Evolutionary conservation across 306 rosid species (phyloP).

Genomic region (Vigna unguiculata): DNA sequence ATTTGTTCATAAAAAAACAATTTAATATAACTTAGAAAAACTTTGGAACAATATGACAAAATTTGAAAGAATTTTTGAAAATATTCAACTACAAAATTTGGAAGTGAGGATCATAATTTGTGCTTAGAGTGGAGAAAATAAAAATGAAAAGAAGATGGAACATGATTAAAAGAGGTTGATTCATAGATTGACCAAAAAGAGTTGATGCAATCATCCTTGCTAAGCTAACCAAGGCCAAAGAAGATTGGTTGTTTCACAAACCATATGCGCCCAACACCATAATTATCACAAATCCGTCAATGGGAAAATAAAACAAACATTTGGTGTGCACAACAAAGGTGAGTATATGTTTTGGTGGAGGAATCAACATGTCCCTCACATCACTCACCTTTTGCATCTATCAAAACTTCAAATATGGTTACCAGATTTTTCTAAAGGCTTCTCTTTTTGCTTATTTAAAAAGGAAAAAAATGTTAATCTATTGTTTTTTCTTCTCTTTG

Average conservation of each 20-base stretch:
- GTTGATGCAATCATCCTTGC: slow-evolving; percentile 24
- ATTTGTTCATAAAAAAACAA: too few relatives aligned
- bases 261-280: slow-evolving; percentile 22
- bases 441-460: not conserved
- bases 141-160: too few relatives aligned
- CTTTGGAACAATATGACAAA: too few relatives aligned
- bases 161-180: too few relatives aligned
- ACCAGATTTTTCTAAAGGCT: not conserved
- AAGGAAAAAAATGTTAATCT: not conserved
- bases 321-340: slow-evolving; percentile 3
- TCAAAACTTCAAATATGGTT: not conserved
- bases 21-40: too few relatives aligned
- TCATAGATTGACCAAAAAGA: too few relatives aligned
- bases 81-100: too few relatives aligned
- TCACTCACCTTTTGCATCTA: too few relatives aligned
- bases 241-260: slow-evolving; percentile 26
- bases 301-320: slow-evolving; percentile 15
- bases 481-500: not conserved
- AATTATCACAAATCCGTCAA: slow-evolving; percentile 29
- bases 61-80: too few relatives aligned
- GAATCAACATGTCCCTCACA: slow-evolving; percentile 2
- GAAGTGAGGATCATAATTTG: too few relatives aligned
- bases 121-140: too few relatives aligned
- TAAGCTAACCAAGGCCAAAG: slow-evolving; percentile 26
- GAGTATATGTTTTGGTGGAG: slow-evolving; percentile 18